Percentiles rank a stretch among this genome's conserved stretches.
These are phyloP conservation scores for Chlorella variabilis DNA, from an alignment of 163 green algal species.

Conservation along the genomic window DNA sequence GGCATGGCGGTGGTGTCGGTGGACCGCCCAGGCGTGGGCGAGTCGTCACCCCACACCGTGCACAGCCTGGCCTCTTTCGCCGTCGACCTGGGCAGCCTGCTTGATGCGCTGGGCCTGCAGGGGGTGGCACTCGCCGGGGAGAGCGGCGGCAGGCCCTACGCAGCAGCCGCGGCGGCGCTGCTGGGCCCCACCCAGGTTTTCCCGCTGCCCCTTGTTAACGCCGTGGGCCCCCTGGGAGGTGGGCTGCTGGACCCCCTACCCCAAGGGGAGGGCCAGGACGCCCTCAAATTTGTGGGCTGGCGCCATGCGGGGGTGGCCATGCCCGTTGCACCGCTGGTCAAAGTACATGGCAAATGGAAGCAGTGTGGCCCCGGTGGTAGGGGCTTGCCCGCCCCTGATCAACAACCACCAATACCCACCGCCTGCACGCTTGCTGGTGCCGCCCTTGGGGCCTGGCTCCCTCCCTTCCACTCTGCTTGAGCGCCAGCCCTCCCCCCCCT, in stretches of 20 bases:
- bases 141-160: constrained; percentile 7
- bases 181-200: background rate
- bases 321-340: background rate
- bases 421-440: background rate
- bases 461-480: no score
- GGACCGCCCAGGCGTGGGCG: background rate
- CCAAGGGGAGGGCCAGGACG: background rate
- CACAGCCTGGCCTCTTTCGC: background rate
- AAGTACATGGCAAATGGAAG: background rate
- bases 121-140: background rate
- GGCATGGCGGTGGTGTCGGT: background rate
- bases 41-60: background rate
- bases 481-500: no score
- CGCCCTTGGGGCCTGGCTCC: no score
- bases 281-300: background rate
- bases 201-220: background rate
- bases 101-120: background rate
- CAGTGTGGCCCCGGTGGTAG: no score
- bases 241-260: background rate
- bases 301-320: background rate
- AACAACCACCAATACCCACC: no score
- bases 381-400: no score
- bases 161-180: background rate
- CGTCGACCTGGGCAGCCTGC: background rate
- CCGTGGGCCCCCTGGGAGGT: background rate